phyloP scores from a whole-genome alignment of 257 asterid genomes.

The Ilex asprella region DNA sequence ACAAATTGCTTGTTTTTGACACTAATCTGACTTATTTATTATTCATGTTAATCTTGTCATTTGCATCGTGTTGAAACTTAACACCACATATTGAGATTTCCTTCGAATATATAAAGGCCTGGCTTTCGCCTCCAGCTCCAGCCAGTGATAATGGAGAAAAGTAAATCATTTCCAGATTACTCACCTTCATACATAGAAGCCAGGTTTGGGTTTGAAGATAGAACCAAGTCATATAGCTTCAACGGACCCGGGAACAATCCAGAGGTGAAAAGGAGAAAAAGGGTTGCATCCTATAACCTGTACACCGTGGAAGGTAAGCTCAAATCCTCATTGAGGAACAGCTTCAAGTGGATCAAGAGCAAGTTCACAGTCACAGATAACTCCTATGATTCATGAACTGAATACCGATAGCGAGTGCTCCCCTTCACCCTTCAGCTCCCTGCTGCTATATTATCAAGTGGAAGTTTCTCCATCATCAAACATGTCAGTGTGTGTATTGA shows the following conservation, averaged over 20 bases:
- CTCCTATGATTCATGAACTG: constrained; percentile 17
- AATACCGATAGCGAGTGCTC: too few relatives aligned
- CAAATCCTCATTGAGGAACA: constrained; percentile 67
- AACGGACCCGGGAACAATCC: constrained; percentile 74
- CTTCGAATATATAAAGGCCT: too few relatives aligned
- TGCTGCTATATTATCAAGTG: too few relatives aligned
- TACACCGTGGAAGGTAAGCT: constrained; percentile 74
- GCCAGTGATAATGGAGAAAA: constrained; percentile 51
- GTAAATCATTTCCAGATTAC: constrained; percentile 64
- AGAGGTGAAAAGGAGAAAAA: constrained; percentile 69
- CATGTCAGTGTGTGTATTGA: too few relatives aligned
- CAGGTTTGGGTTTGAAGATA: constrained; percentile 61
- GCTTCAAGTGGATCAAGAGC: constrained; percentile 91
- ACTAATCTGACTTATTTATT: too few relatives aligned
- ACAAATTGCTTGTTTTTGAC: too few relatives aligned
- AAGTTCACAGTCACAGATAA: constrained; percentile 38
- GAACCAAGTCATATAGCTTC: constrained; percentile 68
- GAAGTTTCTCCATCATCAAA: too few relatives aligned
- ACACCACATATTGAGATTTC: too few relatives aligned
- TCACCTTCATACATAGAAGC: constrained; percentile 72
- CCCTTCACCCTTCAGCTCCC: too few relatives aligned
- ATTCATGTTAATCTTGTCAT: too few relatives aligned
- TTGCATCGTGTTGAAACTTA: too few relatives aligned
- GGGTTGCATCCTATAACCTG: constrained; percentile 80
- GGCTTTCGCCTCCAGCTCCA: too few relatives aligned